Conservation (phyloP, 2,329 filamentous ascomycete genomes). For the Epicoccum nigrum region DNA sequence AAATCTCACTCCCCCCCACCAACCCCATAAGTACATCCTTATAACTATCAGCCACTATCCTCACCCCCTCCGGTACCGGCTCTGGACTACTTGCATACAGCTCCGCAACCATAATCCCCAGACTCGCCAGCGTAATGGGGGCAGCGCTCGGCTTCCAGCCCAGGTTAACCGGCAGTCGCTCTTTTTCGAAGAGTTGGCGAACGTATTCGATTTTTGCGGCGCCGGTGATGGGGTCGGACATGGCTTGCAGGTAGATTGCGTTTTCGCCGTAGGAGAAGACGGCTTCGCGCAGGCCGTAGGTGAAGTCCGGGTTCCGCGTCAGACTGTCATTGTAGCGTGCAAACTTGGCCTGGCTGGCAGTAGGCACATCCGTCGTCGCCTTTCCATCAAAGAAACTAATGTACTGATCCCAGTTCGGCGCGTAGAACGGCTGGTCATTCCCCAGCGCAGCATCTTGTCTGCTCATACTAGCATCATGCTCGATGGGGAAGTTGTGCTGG, state of each 20-base stretch:
- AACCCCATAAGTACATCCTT: conserved; percentile 19
- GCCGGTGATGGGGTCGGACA: conserved; percentile 15
- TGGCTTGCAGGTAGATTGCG: conserved; percentile 17
- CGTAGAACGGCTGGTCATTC: conserved; percentile 15
- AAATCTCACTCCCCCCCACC: conserved; percentile 15
- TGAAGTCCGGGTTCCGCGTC: conserved; percentile 18
- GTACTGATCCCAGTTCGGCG: conserved; percentile 21
- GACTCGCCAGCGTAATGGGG: conserved; percentile 20
- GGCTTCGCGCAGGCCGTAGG: conserved; percentile 18
- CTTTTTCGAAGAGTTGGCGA: conserved; percentile 21
- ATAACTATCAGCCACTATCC: conserved; percentile 20
- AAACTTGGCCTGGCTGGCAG: conserved; percentile 18
- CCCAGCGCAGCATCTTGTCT: conserved; percentile 25
- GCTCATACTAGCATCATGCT: conserved; percentile 28
- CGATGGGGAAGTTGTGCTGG: conserved; percentile 29
- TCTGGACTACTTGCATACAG: conserved; percentile 12
- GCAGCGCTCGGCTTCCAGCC: conserved; percentile 24
- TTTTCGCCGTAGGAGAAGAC: conserved; percentile 27
- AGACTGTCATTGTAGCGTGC: conserved; percentile 18
- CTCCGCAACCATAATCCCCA: conserved; percentile 22
- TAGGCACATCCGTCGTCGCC: conserved; percentile 16
- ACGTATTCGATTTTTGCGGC: conserved; percentile 21
- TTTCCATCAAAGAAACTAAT: conserved; percentile 21
- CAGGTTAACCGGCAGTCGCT: conserved; percentile 21
- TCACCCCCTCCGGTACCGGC: conserved; percentile 11